Base-by-base conservation (phyloP, 2,329 filamentous ascomycete species). In the Sphaerostilbella broomeana region DNA sequence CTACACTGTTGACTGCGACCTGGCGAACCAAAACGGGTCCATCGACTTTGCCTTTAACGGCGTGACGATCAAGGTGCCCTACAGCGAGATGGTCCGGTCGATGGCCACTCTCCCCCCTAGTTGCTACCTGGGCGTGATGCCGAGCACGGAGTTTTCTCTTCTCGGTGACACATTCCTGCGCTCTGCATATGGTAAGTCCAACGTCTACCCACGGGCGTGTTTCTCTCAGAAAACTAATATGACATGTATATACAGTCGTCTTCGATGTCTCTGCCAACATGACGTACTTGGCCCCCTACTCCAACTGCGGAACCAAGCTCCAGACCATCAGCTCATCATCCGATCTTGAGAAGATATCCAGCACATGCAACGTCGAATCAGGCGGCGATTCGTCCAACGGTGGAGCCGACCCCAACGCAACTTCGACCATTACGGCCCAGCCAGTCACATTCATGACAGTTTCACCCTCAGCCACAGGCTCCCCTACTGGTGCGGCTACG, bases 101-200 rank as follows among this genome's bases (percentile, higher is more conserved):
- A 33, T 55, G 15, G 18, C 30, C 6, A 16, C 38, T 4, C 40
- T 32, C 17, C 53, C 55, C 22, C 51, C 57, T 10, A 52, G 52
- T 9, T 75, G 72, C 49, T 71, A 68, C 39, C 54, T 75, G n/a
- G 72, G 72, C 6, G 65, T 75, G 44, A 61, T 62, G 46, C 60
- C 67, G 7, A 72, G 63, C 47, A 54, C 62, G 6, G 60, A 63
- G 19, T 75, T 73, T 47, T 58, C 62, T 10, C 54, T 76, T n/a
- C 57, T 75, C 9, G 72, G 72, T 6, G 72, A 75, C 47, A 73
- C 70, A 1, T 71, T 76, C 53, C 45, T 75, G 45, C 64, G 72
- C 19, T 72, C 68, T 9, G 70, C 68, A 4, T 76, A 75, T 47
- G 61, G 68, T 72, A 43, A 19, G 59, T 54, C 1, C 11, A 11